phyloP scores from a whole-genome alignment of 1,139 yeast species.

The Diutina scorzettiae region DNA sequence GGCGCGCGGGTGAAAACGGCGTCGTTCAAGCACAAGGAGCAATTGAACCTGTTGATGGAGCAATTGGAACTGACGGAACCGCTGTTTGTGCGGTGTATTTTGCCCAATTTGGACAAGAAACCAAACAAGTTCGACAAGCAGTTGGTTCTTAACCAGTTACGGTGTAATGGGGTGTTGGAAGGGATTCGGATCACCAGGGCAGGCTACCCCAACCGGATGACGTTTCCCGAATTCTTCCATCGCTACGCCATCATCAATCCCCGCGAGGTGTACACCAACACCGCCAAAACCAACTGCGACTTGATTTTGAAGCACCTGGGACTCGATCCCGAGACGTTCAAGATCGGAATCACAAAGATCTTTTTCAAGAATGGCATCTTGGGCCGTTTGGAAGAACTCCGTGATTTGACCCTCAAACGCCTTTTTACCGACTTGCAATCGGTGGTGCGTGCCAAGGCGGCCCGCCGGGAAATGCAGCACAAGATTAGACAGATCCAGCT shows the following conservation, averaged over 20 bases:
- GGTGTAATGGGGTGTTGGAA: constrained; percentile 96
- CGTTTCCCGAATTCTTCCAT: constrained; percentile 66
- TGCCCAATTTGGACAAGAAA: constrained; percentile 72
- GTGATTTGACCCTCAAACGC: constrained; percentile 51
- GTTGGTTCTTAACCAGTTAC: constrained; percentile 74
- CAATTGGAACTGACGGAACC: constrained; percentile 81
- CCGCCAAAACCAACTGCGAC: constrained; percentile 54
- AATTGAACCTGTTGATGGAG: constrained; percentile 56
- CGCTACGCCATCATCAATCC: constrained; percentile 59
- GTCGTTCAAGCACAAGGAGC: constrained; percentile 79
- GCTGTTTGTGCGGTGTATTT: constrained; percentile 90
- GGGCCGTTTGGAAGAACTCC: constrained; percentile 70
- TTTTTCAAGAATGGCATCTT: constrained; percentile 92
- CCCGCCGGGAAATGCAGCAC: constrained; percentile 40
- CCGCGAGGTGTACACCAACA: constrained; percentile 34
- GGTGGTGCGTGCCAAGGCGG: constrained; percentile 48
- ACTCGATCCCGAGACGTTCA: constrained; percentile 54
- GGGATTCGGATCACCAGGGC: constrained; percentile 96
- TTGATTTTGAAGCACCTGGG: constrained; percentile 48
- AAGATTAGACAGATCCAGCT: constrained; percentile 57
- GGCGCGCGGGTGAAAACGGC: constrained; percentile 56
- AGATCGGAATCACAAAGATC: constrained; percentile 75
- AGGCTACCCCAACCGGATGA: constrained; percentile 89
- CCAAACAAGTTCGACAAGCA: constrained; percentile 63
- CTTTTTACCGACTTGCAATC: constrained; percentile 58